phyloP scores from a whole-genome alignment of 768 basidiomycete genomes.

The Auricularia auricula-judae region DNA sequence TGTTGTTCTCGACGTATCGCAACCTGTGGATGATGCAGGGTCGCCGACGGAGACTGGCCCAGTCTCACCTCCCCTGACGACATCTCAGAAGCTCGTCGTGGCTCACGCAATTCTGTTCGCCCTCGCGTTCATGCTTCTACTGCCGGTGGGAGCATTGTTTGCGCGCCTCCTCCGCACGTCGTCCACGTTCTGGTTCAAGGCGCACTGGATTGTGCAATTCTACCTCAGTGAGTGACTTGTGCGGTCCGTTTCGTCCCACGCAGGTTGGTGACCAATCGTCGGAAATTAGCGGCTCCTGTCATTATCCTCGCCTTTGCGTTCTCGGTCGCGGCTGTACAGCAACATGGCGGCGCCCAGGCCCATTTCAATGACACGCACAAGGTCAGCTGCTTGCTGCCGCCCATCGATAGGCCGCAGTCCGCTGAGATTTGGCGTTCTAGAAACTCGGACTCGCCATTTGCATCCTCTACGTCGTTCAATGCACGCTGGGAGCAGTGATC shows the following conservation, averaged over 20 bases:
- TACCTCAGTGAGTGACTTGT: constrained; percentile 27
- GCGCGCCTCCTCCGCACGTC: constrained; percentile 45
- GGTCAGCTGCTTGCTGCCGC: constrained; percentile 17
- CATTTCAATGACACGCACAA: constrained; percentile 39
- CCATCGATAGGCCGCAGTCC: neutral
- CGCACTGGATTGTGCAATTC: constrained; percentile 42
- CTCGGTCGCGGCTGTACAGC: constrained; percentile 26
- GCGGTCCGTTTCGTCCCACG: neutral
- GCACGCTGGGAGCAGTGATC: constrained; percentile 38
- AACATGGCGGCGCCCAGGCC: constrained; percentile 23
- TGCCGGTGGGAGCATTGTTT: constrained; percentile 42
- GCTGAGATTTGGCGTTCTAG: constrained; percentile 11
- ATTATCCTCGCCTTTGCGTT: constrained; percentile 34
- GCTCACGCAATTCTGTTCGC: constrained; percentile 43
- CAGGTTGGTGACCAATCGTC: no score
- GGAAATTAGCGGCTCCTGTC: constrained; percentile 28
- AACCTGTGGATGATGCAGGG: neutral
- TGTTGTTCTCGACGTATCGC: neutral
- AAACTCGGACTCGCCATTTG: constrained; percentile 42
- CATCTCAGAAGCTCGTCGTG: constrained; percentile 39
- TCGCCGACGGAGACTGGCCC: constrained; percentile 1
- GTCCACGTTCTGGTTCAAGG: constrained; percentile 38
- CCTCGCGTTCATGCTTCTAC: constrained; percentile 39
- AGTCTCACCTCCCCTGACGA: constrained; percentile 24
- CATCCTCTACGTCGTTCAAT: constrained; percentile 39